These are phyloP conservation scores for Mycosphaerella sp. DNA, from an alignment of 2,329 filamentous ascomycete genomes.

Conservation along the genomic window DNA sequence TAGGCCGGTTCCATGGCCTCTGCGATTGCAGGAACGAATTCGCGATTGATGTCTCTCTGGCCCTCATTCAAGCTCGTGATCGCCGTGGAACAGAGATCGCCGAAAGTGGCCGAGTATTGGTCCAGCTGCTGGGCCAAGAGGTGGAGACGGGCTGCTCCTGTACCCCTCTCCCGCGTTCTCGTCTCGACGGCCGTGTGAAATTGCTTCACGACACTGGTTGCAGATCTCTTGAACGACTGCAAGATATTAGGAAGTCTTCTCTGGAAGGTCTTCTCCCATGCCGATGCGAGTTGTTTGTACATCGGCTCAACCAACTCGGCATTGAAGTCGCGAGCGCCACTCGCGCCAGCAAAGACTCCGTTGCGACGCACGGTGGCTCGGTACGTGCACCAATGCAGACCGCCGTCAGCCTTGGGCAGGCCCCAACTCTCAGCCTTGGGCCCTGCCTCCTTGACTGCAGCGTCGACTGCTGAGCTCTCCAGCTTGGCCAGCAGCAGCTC, in stretches of 20 bases:
- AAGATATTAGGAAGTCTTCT: constrained; percentile 40
- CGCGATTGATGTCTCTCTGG: constrained; percentile 50
- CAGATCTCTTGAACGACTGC: constrained; percentile 33
- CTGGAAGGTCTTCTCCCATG: constrained; percentile 43
- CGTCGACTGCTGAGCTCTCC: constrained; percentile 33
- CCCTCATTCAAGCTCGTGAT: constrained; percentile 37
- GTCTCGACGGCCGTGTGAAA: constrained; percentile 43
- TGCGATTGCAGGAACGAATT: constrained; percentile 48
- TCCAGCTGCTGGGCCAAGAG: constrained; percentile 40
- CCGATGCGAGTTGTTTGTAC: constrained; percentile 37
- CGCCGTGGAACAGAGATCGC: constrained; percentile 34
- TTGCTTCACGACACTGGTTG: constrained; percentile 31
- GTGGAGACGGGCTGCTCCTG: constrained; percentile 37
- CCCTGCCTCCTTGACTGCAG: constrained; percentile 37
- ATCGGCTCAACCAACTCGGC: constrained; percentile 36
- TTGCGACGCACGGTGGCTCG: constrained; percentile 50
- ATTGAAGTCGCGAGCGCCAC: constrained; percentile 41
- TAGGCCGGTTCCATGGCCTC: constrained; percentile 46
- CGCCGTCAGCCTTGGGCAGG: constrained; percentile 39
- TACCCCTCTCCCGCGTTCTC: constrained; percentile 37
- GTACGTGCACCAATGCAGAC: constrained; percentile 49
- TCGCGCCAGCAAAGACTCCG: constrained; percentile 41
- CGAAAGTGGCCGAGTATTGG: constrained; percentile 40
- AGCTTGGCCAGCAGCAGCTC: constrained; percentile 46
- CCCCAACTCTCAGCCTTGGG: constrained; percentile 36